These are phyloP conservation scores for Trichomonas tenax DNA, from an alignment of 208 protist species.

Conservation along the genomic window DNA sequence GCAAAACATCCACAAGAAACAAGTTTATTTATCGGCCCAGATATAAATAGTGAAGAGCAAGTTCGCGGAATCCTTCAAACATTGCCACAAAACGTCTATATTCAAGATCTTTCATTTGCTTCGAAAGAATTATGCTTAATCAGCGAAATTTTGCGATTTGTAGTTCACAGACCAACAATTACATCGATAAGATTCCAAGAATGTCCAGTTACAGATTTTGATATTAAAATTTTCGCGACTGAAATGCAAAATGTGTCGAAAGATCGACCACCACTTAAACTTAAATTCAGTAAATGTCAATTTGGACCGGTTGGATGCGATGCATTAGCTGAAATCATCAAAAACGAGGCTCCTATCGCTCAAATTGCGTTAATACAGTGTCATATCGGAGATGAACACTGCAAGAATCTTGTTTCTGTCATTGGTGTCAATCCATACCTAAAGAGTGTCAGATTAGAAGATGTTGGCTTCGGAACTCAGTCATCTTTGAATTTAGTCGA, in stretches of 20 bases:
- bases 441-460: background rate
- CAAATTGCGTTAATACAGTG: background rate
- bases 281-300: background rate
- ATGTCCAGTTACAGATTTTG: background rate
- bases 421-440: background rate
- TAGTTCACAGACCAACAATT: background rate
- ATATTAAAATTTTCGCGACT: background rate
- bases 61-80: background rate
- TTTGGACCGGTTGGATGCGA: background rate
- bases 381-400: background rate
- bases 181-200: background rate
- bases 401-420: background rate
- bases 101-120: background rate
- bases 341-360: background rate
- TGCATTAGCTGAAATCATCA: background rate
- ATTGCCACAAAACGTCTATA: background rate
- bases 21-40: background rate
- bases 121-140: background rate
- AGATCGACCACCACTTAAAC: background rate
- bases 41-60: background rate
- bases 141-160: background rate
- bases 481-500: background rate
- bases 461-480: background rate
- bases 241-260: background rate
- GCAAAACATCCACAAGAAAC: background rate